Conservation (phyloP, 495 filamentous ascomycete genomes). For the Acidomyces sp. region DNA sequence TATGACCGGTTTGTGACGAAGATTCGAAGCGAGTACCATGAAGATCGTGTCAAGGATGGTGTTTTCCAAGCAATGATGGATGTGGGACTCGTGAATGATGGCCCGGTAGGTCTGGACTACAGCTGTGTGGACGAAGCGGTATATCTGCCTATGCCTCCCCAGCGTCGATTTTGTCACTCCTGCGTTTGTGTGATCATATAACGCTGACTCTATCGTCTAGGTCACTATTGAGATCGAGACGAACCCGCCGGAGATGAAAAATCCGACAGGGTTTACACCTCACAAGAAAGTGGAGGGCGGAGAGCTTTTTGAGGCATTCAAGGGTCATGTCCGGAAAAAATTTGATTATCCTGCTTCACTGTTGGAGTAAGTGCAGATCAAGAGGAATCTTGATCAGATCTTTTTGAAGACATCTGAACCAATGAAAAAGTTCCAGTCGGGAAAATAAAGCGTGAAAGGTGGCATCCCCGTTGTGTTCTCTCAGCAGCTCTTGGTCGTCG, state of each 20-base stretch:
- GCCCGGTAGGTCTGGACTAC: constrained; percentile 70
- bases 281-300: constrained; percentile 15
- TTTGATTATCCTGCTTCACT: constrained; percentile 19
- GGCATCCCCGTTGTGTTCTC: too few relatives aligned
- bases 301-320: constrained; percentile 14
- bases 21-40: constrained; percentile 55
- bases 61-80: constrained; percentile 99
- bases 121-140: constrained; percentile 53
- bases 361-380: constrained; percentile 19
- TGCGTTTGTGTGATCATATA: constrained; percentile 14
- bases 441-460: too few relatives aligned
- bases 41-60: constrained; percentile 79
- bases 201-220: constrained; percentile 27
- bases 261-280: constrained; percentile 12
- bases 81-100: constrained; percentile 84
- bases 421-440: too few relatives aligned
- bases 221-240: constrained; percentile 56
- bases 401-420: too few relatives aligned
- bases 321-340: constrained; percentile 18
- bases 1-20: constrained; percentile 74
- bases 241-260: constrained; percentile 42
- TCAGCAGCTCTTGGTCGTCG: too few relatives aligned
- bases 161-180: constrained; percentile 23
- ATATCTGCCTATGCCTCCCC: constrained; percentile 14
- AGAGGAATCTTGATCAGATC: too few relatives aligned